Conservation (phyloP, 352 stramenopile genomes). For the Globisporangium cylindrosporum region DNA sequence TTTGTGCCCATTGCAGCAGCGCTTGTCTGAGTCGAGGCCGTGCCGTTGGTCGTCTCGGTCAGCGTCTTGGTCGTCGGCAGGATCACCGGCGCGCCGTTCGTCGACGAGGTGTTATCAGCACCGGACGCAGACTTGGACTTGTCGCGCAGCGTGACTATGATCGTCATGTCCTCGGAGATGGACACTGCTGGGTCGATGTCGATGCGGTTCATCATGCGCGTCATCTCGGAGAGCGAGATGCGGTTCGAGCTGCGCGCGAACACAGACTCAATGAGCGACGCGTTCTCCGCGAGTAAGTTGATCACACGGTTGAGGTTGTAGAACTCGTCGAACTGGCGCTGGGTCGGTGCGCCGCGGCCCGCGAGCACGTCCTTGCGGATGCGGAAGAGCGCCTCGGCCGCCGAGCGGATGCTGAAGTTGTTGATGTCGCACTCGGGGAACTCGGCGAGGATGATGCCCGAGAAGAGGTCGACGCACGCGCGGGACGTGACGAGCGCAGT, state of each 20-base stretch:
- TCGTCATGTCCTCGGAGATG: conserved; percentile 20
- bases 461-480: conserved; percentile 14
- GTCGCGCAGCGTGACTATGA: conserved; percentile 6
- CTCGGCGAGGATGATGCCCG: conserved; percentile 13
- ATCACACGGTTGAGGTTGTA: conserved; percentile 32
- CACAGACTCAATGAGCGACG: conserved; percentile 23
- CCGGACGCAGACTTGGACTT: not conserved
- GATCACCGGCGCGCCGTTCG: conserved; percentile 1
- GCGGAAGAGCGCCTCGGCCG: conserved; percentile 24
- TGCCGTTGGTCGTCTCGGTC: not conserved
- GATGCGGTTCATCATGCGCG: conserved; percentile 30
- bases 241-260: conserved; percentile 15
- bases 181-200: conserved; percentile 17
- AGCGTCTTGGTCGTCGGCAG: not conserved
- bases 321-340: conserved; percentile 27
- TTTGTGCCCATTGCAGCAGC: not conserved
- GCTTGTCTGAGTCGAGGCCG: not conserved
- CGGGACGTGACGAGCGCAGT: conserved; percentile 9
- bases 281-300: conserved; percentile 28
- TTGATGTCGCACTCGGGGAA: conserved; percentile 18
- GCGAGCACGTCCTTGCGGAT: conserved; percentile 26
- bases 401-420: conserved; percentile 19
- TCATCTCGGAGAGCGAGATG: conserved; percentile 30
- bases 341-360: conserved; percentile 13
- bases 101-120: not conserved